A percentile compares a stretch with the other conserved stretches of the same genome.
Conservation (phyloP, 2,329 filamentous ascomycete species). For the Penicillium fuscoglaucum region DNA sequence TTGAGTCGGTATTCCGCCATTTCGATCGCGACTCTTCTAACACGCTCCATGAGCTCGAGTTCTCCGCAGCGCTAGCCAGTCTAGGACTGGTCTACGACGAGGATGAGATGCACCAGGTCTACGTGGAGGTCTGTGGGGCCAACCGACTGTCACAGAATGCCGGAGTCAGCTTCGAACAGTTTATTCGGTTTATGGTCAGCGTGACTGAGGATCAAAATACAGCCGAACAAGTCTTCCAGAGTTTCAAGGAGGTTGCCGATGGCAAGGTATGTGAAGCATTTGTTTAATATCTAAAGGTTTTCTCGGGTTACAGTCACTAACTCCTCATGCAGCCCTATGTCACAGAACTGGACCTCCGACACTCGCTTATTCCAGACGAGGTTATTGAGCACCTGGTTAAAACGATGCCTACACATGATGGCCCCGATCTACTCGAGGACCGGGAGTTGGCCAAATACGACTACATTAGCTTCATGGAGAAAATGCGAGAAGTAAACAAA, state of each 20-base stretch:
- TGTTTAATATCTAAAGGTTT: not conserved
- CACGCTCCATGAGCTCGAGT: slow-evolving; percentile 87
- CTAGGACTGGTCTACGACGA: slow-evolving; percentile 95
- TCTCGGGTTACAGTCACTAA: not conserved
- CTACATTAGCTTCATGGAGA: slow-evolving; percentile 97
- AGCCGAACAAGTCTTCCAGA: slow-evolving; percentile 97
- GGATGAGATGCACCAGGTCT: slow-evolving; percentile 96
- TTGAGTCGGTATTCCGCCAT: slow-evolving; percentile 96
- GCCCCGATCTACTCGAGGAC: slow-evolving; percentile 83
- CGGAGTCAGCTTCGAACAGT: slow-evolving; percentile 94
- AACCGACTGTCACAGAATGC: slow-evolving; percentile 57
- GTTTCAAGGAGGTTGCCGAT: slow-evolving; percentile 94
- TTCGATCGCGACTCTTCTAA: slow-evolving; percentile 95
- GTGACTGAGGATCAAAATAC: slow-evolving; percentile 99
- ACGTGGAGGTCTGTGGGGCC: slow-evolving; percentile 74
- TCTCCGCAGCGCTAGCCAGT: slow-evolving; percentile 92
- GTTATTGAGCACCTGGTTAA: slow-evolving; percentile 89
- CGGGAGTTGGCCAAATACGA: slow-evolving; percentile 85
- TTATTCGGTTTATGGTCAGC: slow-evolving; percentile 99
- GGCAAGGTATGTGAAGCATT: slow-evolving; percentile 64
- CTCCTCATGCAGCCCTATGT: slow-evolving; percentile 70
- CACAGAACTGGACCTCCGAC: slow-evolving; percentile 92
- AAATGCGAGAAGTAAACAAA: slow-evolving; percentile 59
- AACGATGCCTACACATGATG: slow-evolving; percentile 80
- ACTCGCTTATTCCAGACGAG: slow-evolving; percentile 93